Evolutionary conservation across 2,329 filamentous ascomycete species (phyloP), one percentile per base, ranked within the genome.

Genomic region (Calcarisporium arbuscula): DNA sequence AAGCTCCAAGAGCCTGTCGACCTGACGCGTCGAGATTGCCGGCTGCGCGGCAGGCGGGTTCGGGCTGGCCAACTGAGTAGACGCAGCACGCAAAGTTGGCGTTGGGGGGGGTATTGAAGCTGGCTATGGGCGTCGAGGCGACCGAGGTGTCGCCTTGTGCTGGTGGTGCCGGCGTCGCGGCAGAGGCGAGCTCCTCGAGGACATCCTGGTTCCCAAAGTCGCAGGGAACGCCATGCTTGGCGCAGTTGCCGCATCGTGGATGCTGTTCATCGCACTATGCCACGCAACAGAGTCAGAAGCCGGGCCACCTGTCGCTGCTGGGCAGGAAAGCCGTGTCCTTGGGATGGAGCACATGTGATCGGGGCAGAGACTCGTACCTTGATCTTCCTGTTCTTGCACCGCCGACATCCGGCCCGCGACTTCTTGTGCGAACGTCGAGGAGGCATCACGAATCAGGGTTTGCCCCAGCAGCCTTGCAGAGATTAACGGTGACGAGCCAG

Each of bases 361-460:
- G 34, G 20, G 21, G n/a, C n/a, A n/a, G n/a, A n/a, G n/a, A n/a
- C n/a, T n/a, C 50, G 31, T 58, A 80, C 78, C 73, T 84, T 84
- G 52, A 84, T 81, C 57, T 83, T 83, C 41, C 80, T 67, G 36
- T 67, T 64, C 60, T 83, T 84, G 58, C 80, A 84, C 39, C 74
- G 64, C 42, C 70, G 67, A 48, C 80, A 84, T 29, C 80, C 80
- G 33, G 77, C 72, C 45, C 80, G 70, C 37, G 77, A 82, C 62
- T 82, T 84, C 53, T 80, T 83, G 57, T 84, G 80, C 27, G 78
- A 80, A 53, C 77, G 68, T 50, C 78, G 65, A 19, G 78, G 77
- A 41, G 78, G 74, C 77, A 81, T 81, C 30, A 42, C 55, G 32
- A 39, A 25, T 14, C 22, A 25, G 22, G 22, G 22, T 25, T 25